Conservation (phyloP, 2,329 filamentous ascomycete species). For the Fusarium nelsonii region DNA sequence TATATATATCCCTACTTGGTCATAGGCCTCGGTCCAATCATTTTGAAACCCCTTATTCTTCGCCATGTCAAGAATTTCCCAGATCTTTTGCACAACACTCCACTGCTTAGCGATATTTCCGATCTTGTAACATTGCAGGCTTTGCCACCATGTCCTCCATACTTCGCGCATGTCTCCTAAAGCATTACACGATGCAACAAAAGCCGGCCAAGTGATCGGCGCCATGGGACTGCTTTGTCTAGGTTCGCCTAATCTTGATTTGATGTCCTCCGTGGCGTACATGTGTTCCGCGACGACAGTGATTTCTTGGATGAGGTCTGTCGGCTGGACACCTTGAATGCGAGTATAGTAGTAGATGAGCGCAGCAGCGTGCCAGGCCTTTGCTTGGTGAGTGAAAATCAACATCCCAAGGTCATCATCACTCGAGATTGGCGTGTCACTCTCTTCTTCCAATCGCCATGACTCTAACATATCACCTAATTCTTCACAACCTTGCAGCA, state of each 20-base stretch:
- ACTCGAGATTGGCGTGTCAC: neutral
- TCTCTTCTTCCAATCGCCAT: neutral
- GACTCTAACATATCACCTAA: neutral
- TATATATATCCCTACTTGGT: neutral
- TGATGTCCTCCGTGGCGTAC: neutral
- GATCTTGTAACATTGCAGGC: neutral
- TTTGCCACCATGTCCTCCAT: neutral
- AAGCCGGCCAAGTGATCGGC: neutral
- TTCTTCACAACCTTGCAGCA: neutral
- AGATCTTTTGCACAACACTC: neutral
- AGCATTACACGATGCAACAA: constrained; percentile 1
- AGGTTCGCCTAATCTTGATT: neutral
- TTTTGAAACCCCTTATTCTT: neutral
- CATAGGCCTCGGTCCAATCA: neutral
- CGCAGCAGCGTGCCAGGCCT: constrained; percentile 3
- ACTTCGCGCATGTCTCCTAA: neutral
- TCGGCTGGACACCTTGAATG: neutral
- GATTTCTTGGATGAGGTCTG: neutral
- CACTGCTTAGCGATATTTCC: neutral
- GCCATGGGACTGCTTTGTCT: neutral
- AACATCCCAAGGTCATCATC: neutral
- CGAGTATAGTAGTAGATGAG: constrained; percentile 5
- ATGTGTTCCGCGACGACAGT: neutral
- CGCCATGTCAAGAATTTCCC: neutral
- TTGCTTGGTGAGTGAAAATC: neutral